A percentile compares a stretch with the other conserved stretches of the same genome.
Conservation (phyloP, 768 basidiomycete genomes). For the Lentinula raphanica region DNA sequence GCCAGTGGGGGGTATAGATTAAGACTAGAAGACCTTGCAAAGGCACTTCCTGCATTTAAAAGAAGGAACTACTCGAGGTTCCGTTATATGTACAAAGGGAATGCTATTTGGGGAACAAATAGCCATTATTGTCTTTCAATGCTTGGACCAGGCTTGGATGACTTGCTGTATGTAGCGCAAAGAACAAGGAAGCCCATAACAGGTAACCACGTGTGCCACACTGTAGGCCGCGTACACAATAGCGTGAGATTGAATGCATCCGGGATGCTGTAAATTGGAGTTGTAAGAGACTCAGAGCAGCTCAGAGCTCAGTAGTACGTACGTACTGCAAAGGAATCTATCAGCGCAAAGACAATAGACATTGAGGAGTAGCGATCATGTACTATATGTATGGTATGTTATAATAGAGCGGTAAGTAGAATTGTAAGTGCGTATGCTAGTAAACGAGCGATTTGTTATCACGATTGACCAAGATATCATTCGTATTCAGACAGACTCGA, state of each 20-base stretch:
- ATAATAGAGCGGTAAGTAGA: neutral
- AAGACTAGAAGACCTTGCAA: neutral
- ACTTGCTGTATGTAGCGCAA: too few relatives aligned
- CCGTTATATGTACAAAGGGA: neutral
- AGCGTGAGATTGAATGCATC: constrained; percentile 1
- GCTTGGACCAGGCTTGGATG: neutral
- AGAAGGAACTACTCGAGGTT: neutral
- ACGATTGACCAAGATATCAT: neutral
- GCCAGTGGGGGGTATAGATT: neutral
- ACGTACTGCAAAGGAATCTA: neutral
- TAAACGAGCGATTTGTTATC: too few relatives aligned
- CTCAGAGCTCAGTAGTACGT: too few relatives aligned
- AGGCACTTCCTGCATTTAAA: neutral
- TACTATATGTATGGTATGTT: neutral
- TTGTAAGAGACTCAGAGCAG: too few relatives aligned
- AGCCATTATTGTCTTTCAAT: neutral
- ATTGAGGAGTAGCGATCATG: neutral
- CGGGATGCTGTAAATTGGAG: neutral
- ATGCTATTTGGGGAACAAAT: neutral
- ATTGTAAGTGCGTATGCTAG: neutral
- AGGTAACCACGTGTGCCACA: constrained; percentile 8
- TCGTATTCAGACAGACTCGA: neutral
- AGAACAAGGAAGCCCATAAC: constrained; percentile 3
- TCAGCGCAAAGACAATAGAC: neutral
- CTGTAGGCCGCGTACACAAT: neutral